Conservation (phyloP, 345 rosid species). For the Diplotaxis tenuifolia region DNA sequence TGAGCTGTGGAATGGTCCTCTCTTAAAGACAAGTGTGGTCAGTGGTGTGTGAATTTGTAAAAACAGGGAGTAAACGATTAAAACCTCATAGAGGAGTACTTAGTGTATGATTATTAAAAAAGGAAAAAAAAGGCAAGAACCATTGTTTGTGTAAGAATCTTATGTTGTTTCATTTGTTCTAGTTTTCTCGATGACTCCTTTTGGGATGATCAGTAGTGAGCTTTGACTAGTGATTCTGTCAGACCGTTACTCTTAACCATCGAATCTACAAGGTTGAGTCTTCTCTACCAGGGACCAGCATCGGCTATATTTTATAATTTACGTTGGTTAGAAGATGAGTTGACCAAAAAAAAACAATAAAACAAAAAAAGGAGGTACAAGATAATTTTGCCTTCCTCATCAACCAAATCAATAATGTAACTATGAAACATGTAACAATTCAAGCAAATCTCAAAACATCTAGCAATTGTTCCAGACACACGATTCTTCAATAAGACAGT, state of each 20-base stretch:
- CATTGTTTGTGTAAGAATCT: slow-evolving; percentile 16
- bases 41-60: slow-evolving; percentile 24
- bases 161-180: slow-evolving; percentile 17
- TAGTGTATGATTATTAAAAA: slow-evolving; percentile 1
- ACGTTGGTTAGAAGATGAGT: too few species aligned
- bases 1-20: slow-evolving; percentile 24
- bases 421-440: not conserved
- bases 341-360: too few species aligned
- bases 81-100: slow-evolving; percentile 4
- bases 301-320: too few species aligned
- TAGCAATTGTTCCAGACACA: too few species aligned
- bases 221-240: not conserved
- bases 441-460: too few species aligned
- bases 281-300: too few species aligned
- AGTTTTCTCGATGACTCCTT: not conserved
- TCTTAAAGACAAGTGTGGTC: not conserved
- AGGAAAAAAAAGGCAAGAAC: not conserved
- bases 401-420: not conserved
- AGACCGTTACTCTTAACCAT: not conserved
- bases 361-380: too few species aligned
- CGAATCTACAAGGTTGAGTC: not conserved
- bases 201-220: not conserved
- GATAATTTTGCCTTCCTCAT: not conserved
- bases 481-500: too few species aligned
- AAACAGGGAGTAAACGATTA: slow-evolving; percentile 17